phyloP scores from a whole-genome alignment of 495 filamentous ascomycete species.

The Hypoxylon subgilvum region DNA sequence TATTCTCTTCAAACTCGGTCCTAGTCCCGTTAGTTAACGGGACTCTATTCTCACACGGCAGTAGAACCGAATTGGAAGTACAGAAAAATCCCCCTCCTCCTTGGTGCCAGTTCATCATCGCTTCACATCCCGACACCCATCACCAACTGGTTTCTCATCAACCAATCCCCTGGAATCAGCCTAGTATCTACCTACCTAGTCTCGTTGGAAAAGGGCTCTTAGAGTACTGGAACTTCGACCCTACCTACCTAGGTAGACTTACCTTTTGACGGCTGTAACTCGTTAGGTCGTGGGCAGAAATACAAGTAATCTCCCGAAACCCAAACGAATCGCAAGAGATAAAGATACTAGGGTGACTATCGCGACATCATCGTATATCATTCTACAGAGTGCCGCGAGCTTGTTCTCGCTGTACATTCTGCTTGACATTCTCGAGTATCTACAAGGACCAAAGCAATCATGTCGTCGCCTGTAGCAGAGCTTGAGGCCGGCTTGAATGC shows the following conservation, averaged over 20 bases:
- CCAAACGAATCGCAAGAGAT: not conserved
- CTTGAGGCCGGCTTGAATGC: conserved; percentile 88
- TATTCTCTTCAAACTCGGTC: conserved; percentile 10
- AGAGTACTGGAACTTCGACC: not conserved
- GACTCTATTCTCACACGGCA: conserved; percentile 15
- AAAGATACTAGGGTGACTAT: conserved; percentile 33
- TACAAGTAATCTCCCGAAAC: conserved; percentile 31
- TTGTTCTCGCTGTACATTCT: conserved; percentile 33
- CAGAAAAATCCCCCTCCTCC: conserved; percentile 14
- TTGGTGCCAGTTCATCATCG: conserved; percentile 18
- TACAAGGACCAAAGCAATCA: conserved; percentile 49
- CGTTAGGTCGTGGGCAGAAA: conserved; percentile 33
- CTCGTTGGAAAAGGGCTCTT: conserved; percentile 25
- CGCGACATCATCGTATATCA: conserved; percentile 34
- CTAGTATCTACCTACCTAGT: conserved; percentile 2
- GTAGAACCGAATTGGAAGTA: too few species aligned
- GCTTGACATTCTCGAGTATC: conserved; percentile 31
- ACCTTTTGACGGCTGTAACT: conserved; percentile 35
- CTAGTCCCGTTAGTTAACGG: conserved; percentile 2
- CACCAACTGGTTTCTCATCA: too few species aligned
- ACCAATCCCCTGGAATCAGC: too few species aligned
- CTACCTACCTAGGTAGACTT: conserved; percentile 29
- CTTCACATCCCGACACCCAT: conserved; percentile 9
- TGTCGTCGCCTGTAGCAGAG: conserved; percentile 86
- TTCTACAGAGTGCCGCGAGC: conserved; percentile 33